Evolutionary conservation across 1,284 basidiomycete species (phyloP).

Genomic region (Erythrobasidium hasegawianum): DNA sequence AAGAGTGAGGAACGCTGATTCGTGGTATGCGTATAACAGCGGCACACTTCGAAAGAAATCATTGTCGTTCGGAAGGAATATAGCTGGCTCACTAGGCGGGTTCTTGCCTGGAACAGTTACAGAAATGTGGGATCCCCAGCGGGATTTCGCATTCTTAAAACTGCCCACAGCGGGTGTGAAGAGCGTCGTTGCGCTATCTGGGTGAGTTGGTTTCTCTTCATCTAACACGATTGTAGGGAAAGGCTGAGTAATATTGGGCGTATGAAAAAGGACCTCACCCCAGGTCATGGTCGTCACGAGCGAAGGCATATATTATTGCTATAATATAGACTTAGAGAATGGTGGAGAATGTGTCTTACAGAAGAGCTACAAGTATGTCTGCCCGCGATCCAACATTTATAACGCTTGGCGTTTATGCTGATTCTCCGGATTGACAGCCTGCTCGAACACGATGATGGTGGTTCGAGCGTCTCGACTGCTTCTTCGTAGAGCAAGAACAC

Average conservation of each 20-base stretch:
- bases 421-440: not conserved
- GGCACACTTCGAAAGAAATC: slow-evolving; percentile 62
- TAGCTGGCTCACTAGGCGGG: slow-evolving; percentile 78
- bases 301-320: slow-evolving; percentile 92
- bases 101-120: slow-evolving; percentile 87
- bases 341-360: slow-evolving; percentile 92
- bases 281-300: slow-evolving; percentile 96
- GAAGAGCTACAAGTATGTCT: slow-evolving; percentile 66
- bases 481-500: not conserved
- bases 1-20: no score
- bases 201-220: slow-evolving; percentile 56
- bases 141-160: slow-evolving; percentile 90
- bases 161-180: slow-evolving; percentile 70
- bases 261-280: slow-evolving; percentile 84
- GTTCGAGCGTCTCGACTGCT: slow-evolving; percentile 15
- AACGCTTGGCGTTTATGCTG: not conserved
- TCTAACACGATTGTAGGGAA: slow-evolving; percentile 1
- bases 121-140: slow-evolving; percentile 93
- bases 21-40: no score
- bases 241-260: no score
- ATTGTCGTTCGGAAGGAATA: slow-evolving; percentile 69
- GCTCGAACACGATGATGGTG: slow-evolving; percentile 27
- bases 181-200: slow-evolving; percentile 75
- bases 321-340: slow-evolving; percentile 91
- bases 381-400: no score